Conservation (phyloP, 2,329 filamentous ascomycete genomes). For the Beauveria brongniartii region DNA sequence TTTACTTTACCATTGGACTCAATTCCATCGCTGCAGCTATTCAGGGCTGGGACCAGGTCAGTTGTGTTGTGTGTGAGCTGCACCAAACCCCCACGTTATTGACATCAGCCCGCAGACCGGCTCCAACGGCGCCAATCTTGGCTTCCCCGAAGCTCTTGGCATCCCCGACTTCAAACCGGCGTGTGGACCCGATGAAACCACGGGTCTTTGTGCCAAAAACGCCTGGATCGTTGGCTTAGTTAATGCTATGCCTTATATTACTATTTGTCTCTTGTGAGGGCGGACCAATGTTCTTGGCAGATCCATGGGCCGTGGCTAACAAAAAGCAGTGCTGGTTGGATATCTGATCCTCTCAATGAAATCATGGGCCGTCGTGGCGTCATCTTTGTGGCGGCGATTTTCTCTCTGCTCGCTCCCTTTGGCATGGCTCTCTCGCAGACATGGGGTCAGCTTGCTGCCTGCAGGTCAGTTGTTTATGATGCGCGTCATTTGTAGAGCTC, state of each 20-base stretch:
- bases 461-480: constrained; percentile 30
- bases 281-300: background rate
- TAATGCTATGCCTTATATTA: constrained; percentile 41
- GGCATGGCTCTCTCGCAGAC: constrained; percentile 50
- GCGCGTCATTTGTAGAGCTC: no score
- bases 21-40: constrained; percentile 47
- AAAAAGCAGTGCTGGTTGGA: constrained; percentile 46
- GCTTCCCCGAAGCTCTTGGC: constrained; percentile 36
- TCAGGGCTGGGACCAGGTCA: constrained; percentile 37
- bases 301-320: constrained; percentile 13
- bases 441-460: constrained; percentile 50
- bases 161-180: constrained; percentile 27
- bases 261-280: constrained; percentile 33
- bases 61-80: background rate
- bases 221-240: constrained; percentile 55
- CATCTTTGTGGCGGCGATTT: constrained; percentile 55
- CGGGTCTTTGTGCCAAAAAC: constrained; percentile 36
- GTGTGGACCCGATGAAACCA: constrained; percentile 24
- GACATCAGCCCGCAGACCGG: constrained; percentile 25
- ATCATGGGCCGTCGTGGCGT: constrained; percentile 51
- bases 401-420: constrained; percentile 54
- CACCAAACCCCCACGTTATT: background rate
- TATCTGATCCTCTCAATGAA: constrained; percentile 54
- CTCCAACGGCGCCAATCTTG: constrained; percentile 40
- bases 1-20: constrained; percentile 43